phyloP scores from a whole-genome alignment of 805 yeast genomes.

The Zygoascus tannicola region DNA sequence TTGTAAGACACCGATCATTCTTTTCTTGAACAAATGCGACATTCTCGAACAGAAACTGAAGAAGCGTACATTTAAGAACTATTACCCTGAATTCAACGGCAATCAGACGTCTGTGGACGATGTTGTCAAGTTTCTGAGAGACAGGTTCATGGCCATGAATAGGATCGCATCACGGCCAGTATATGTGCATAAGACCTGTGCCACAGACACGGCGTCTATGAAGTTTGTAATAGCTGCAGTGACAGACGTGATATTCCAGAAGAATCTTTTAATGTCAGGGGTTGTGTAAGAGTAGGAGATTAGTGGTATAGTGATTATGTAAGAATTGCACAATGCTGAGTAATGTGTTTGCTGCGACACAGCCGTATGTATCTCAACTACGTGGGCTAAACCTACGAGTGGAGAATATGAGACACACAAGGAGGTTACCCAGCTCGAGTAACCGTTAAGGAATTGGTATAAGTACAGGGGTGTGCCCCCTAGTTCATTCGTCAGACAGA shows the following conservation, averaged over 20 bases:
- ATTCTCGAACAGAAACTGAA: conserved; percentile 62
- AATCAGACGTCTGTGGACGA: conserved; percentile 52
- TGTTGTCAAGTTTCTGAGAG: conserved; percentile 64
- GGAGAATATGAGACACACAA: too few relatives aligned
- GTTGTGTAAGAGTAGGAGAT: too few relatives aligned
- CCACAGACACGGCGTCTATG: conserved; percentile 87
- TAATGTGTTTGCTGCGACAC: too few relatives aligned
- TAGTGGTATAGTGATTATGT: too few relatives aligned
- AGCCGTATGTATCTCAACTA: too few relatives aligned
- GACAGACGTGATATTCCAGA: conserved; percentile 81
- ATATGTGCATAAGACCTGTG: conserved; percentile 89
- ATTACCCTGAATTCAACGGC: conserved; percentile 74
- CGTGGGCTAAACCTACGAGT: too few relatives aligned
- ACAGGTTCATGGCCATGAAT: conserved; percentile 54
- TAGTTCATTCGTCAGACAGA: too few relatives aligned
- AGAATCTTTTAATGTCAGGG: conserved; percentile 71
- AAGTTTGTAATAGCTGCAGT: conserved; percentile 84
- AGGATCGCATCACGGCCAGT: conserved; percentile 58
- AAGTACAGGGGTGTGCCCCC: too few relatives aligned
- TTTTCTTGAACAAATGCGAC: conserved; percentile 85
- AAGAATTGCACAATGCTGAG: too few relatives aligned
- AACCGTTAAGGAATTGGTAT: too few relatives aligned
- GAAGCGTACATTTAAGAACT: conserved; percentile 39
- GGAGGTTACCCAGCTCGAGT: too few relatives aligned
- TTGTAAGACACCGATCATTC: conserved; percentile 71